phyloP scores from a whole-genome alignment of 1,284 basidiomycete species.

The Gomphus sp. region DNA sequence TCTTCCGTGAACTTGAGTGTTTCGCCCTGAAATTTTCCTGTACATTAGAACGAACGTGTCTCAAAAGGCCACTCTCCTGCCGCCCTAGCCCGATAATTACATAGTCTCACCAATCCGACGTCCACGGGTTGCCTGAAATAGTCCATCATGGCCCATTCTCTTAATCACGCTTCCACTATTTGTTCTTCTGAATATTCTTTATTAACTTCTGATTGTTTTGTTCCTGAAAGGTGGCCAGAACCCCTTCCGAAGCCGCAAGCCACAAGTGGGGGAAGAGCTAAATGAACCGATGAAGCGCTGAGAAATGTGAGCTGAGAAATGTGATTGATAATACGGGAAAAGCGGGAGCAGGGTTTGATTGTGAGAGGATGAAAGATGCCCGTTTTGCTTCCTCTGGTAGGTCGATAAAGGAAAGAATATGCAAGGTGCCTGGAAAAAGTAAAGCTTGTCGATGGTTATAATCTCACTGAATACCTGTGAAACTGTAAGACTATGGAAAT shows the following conservation, averaged over 20 bases:
- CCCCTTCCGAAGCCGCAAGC: conserved; percentile 80
- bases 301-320: too few species aligned
- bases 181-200: conserved; percentile 1
- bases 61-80: neutral
- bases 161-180: conserved; percentile 28
- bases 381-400: conserved; percentile 60
- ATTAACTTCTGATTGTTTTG: conserved; percentile 13
- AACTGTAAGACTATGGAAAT: neutral
- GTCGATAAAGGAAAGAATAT: neutral
- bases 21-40: too few species aligned
- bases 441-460: conserved; percentile 38
- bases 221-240: conserved; percentile 30
- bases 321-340: conserved; percentile 53
- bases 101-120: conserved; percentile 47
- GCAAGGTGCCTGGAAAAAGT: neutral
- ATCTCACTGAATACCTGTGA: conserved; percentile 5
- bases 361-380: conserved; percentile 44
- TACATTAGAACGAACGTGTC: too few species aligned
- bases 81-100: conserved; percentile 51
- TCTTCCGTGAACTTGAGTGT: too few species aligned
- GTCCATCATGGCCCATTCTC: conserved; percentile 69
- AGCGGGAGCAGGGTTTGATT: conserved; percentile 26
- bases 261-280: conserved; percentile 63
- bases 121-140: conserved; percentile 51
- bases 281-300: conserved; percentile 74